These are phyloP conservation scores for Musa itinerans DNA, from an alignment of 176 grass and related monocot genomes.

Conservation along the genomic window DNA sequence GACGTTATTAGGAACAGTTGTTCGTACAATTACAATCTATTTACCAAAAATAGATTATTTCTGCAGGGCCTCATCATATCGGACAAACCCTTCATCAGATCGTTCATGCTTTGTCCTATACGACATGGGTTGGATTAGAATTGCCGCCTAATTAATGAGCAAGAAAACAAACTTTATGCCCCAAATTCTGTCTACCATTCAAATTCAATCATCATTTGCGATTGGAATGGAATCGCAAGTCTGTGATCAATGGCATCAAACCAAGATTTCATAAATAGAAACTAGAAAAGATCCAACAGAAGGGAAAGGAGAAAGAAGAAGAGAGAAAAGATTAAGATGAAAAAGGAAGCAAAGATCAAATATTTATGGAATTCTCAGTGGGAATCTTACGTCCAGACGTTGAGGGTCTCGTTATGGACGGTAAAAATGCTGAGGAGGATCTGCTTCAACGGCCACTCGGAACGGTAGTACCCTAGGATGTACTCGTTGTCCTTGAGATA, in stretches of 20 bases:
- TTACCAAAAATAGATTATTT: too few relatives aligned
- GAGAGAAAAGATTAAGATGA: neutral
- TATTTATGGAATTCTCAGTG: neutral
- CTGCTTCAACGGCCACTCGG: neutral
- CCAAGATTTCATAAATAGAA: too few relatives aligned
- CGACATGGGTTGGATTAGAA: too few relatives aligned
- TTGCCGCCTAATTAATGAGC: neutral
- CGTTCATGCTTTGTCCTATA: too few relatives aligned
- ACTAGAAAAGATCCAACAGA: too few relatives aligned
- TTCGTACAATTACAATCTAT: too few relatives aligned
- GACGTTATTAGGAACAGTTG: too few relatives aligned
- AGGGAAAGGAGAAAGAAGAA: neutral
- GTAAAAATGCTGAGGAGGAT: neutral
- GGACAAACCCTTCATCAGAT: too few relatives aligned
- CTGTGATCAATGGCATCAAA: too few relatives aligned
- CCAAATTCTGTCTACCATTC: neutral
- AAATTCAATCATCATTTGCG: neutral
- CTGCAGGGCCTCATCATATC: too few relatives aligned
- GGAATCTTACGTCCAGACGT: conserved; percentile 9
- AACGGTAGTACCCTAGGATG: neutral
- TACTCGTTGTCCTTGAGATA: conserved; percentile 6
- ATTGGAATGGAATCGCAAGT: neutral
- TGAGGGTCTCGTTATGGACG: conserved; percentile 3
- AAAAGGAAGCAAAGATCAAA: neutral
- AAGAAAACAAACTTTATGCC: neutral